phyloP scores from a whole-genome alignment of 129 eudicot genomes.

The Arctium minus region DNA sequence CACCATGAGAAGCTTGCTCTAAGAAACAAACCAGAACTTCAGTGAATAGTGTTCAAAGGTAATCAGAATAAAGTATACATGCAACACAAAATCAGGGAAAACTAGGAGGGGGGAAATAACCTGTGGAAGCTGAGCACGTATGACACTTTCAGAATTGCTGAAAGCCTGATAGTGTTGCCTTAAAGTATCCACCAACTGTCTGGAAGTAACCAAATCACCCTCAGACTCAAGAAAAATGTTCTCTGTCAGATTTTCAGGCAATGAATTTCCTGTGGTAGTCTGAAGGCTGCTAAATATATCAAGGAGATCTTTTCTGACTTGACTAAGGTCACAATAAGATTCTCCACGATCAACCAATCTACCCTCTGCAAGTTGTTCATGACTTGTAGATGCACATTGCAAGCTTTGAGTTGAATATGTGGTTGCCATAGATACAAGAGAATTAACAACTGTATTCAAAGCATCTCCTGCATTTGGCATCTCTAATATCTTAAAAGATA shows the following conservation, averaged over 20 bases:
- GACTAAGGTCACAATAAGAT: conserved; percentile 38
- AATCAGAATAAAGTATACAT: neutral
- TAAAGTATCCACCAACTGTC: conserved; percentile 66
- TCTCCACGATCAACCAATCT: conserved; percentile 23
- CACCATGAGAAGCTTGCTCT: conserved; percentile 56
- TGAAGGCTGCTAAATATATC: conserved; percentile 30
- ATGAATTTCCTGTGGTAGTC: conserved; percentile 26
- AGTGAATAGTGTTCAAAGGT: neutral
- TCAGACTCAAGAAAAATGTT: conserved; percentile 53
- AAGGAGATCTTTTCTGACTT: conserved; percentile 52
- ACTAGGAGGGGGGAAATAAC: conserved; percentile 21
- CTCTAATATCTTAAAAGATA: conserved; percentile 56
- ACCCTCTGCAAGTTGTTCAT: conserved; percentile 30
- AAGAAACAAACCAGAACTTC: conserved; percentile 25
- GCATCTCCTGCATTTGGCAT: conserved; percentile 49
- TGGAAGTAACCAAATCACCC: conserved; percentile 53
- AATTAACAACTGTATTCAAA: conserved; percentile 42
- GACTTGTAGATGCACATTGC: conserved; percentile 19
- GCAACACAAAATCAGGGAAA: neutral
- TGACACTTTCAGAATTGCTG: conserved; percentile 21
- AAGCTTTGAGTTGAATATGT: conserved; percentile 49
- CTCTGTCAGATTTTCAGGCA: conserved; percentile 40
- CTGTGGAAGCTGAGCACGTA: conserved; percentile 62
- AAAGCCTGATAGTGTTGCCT: conserved; percentile 32
- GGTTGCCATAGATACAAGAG: conserved; percentile 57